Conservation (phyloP, 2,329 filamentous ascomycete species). For the Dactylellina parvicollis region DNA sequence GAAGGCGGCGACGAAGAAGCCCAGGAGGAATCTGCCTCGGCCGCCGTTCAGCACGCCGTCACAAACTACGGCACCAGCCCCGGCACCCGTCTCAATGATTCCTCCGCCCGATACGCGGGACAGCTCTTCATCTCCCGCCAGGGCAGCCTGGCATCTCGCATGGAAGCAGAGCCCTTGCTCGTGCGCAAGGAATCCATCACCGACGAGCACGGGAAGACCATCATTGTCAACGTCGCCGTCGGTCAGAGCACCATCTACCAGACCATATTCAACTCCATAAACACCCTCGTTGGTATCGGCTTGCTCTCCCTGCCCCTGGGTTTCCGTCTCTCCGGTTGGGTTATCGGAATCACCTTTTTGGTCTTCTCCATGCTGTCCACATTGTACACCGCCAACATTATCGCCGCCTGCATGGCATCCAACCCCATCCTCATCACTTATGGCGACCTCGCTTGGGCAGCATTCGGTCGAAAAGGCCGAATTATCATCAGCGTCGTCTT, state of each 20-base stretch:
- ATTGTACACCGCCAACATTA: constrained; percentile 78
- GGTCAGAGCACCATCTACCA: constrained; percentile 95
- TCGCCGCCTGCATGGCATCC: constrained; percentile 78
- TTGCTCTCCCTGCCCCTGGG: constrained; percentile 88
- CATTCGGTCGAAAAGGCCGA: constrained; percentile 83
- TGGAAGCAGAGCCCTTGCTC: constrained; percentile 77
- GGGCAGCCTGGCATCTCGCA: constrained; percentile 63
- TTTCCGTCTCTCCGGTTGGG: constrained; percentile 76
- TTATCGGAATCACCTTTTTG: constrained; percentile 78
- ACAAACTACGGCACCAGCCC: constrained; percentile 43
- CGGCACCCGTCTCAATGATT: constrained; percentile 62
- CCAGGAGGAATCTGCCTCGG: constrained; percentile 34
- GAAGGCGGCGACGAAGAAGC: constrained; percentile 3
- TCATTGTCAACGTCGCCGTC: constrained; percentile 80
- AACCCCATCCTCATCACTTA: constrained; percentile 87
- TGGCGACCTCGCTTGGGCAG: constrained; percentile 81
- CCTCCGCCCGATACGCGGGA: constrained; percentile 68
- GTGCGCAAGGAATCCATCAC: constrained; percentile 75
- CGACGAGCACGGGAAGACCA: constrained; percentile 79
- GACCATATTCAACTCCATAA: constrained; percentile 95
- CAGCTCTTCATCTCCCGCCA: constrained; percentile 60
- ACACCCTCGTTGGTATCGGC: constrained; percentile 71
- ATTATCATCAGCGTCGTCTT: constrained; percentile 86
- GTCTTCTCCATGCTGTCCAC: constrained; percentile 79
- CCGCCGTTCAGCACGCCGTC: constrained; percentile 25